Percentiles rank a stretch among this genome's conserved stretches.
Conservation (phyloP, 2,329 filamentous ascomycete genomes). For the Cordyceps fumosorosea region DNA sequence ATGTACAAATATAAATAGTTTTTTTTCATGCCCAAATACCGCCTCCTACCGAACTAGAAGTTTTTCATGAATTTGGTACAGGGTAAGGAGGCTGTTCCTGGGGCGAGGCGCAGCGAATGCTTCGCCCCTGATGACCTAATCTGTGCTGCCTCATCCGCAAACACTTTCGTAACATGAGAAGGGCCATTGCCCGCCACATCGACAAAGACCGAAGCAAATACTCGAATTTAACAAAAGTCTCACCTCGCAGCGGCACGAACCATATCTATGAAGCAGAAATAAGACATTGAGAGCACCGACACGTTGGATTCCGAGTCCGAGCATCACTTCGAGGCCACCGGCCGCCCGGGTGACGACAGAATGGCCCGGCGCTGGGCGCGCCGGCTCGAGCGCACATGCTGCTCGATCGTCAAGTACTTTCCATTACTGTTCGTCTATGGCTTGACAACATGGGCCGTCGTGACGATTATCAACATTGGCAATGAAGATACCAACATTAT, state of each 20-base stretch:
- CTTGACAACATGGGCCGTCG: constrained; percentile 89
- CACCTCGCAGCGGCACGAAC: background rate
- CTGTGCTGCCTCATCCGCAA: background rate
- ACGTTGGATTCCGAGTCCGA: constrained; percentile 11
- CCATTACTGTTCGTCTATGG: constrained; percentile 86
- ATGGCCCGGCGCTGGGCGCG: constrained; percentile 60
- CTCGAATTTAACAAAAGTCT: background rate
- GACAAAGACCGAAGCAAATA: background rate
- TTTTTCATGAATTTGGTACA: no score
- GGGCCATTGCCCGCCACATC: background rate
- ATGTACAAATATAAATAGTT: no score
- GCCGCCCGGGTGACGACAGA: constrained; percentile 15
- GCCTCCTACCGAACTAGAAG: no score
- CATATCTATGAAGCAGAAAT: background rate
- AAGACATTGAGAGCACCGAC: constrained; percentile 16
- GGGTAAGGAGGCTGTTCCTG: no score
- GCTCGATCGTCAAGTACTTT: constrained; percentile 69
- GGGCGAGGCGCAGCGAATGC: background rate
- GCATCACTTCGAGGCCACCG: constrained; percentile 15
- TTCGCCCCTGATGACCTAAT: constrained; percentile 12
- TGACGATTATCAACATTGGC: constrained; percentile 73
- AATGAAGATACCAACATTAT: constrained; percentile 43
- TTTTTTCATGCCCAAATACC: no score
- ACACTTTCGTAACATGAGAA: background rate
- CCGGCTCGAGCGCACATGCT: constrained; percentile 76